Percentiles rank a stretch among this genome's conserved stretches.
phyloP scores from a whole-genome alignment of 2,329 filamentous ascomycete genomes.

The Cytospora piceicola region DNA sequence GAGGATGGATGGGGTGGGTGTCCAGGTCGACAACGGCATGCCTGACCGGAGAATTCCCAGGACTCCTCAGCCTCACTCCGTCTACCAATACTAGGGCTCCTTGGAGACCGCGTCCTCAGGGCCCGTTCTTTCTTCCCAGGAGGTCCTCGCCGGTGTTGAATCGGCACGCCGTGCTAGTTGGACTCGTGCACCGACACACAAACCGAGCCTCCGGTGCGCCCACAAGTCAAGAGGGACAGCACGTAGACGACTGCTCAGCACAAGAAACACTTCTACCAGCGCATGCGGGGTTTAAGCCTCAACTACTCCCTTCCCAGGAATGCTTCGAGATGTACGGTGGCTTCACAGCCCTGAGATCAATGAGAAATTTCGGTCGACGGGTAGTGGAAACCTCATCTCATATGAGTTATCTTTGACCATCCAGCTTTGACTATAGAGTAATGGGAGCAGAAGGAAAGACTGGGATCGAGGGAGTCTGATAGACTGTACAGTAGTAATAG shows the following conservation, averaged over 20 bases:
- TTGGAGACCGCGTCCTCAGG: neutral
- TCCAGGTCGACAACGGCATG: constrained; percentile 24
- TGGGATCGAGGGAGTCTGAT: neutral
- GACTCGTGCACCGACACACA: neutral
- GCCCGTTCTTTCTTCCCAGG: neutral
- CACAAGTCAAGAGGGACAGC: neutral
- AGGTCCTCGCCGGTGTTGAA: neutral
- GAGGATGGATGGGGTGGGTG: constrained; percentile 39
- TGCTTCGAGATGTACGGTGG: neutral
- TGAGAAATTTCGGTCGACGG: neutral
- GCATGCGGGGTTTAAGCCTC: neutral
- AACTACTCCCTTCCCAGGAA: neutral
- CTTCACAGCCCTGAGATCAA: neutral
- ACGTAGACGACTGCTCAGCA: neutral
- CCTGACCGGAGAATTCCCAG: neutral
- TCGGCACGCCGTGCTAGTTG: neutral
- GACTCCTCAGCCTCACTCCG: neutral
- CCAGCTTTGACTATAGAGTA: neutral
- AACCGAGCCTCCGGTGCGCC: neutral
- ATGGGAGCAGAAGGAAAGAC: neutral
- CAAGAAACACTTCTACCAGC: neutral
- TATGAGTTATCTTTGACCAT: neutral
- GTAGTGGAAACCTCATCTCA: neutral
- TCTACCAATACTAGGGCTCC: neutral
- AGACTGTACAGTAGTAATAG: neutral